These are phyloP conservation scores for Sarocladium kiliense DNA, from an alignment of 2,329 filamentous ascomycete genomes.

Conservation along the genomic window DNA sequence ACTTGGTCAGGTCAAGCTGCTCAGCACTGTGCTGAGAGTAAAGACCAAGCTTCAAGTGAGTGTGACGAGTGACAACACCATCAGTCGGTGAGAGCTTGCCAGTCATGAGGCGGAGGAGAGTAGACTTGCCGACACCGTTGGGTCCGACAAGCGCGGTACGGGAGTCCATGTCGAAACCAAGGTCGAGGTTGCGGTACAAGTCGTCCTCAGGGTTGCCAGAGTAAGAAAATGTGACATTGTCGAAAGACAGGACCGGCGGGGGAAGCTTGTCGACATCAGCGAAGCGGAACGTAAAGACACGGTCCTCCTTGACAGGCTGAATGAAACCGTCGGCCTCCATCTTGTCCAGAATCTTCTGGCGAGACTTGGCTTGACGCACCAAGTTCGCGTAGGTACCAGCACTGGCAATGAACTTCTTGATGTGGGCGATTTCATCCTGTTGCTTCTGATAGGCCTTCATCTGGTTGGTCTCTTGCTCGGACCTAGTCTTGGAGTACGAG, in stretches of 20 bases:
- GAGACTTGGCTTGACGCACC: conserved; percentile 96
- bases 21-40: conserved; percentile 99
- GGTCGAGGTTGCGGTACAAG: conserved; percentile 92
- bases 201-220: conserved; percentile 85
- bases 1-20: conserved; percentile 97
- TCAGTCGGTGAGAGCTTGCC: conserved; percentile 83
- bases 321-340: conserved; percentile 99
- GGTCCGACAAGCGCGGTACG: conserved; percentile 94
- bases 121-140: conserved; percentile 99
- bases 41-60: conserved; percentile 95
- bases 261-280: conserved; percentile 99
- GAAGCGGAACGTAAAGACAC: conserved; percentile 95
- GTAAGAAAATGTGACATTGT: conserved; percentile 97
- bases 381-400: conserved; percentile 99
- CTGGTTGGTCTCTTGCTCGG: conserved; percentile 95
- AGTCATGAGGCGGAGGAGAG: conserved; percentile 91
- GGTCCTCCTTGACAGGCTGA: conserved; percentile 78
- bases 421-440: conserved; percentile 97
- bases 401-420: conserved; percentile 99
- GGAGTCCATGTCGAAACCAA: conserved; percentile 99
- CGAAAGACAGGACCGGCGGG: conserved; percentile 91
- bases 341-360: conserved; percentile 99
- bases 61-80: conserved; percentile 84
- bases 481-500: conserved; percentile 89
- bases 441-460: conserved; percentile 99